These are phyloP conservation scores for Pleurotus eryngii DNA, from an alignment of 768 basidiomycete genomes.

Conservation along the genomic window DNA sequence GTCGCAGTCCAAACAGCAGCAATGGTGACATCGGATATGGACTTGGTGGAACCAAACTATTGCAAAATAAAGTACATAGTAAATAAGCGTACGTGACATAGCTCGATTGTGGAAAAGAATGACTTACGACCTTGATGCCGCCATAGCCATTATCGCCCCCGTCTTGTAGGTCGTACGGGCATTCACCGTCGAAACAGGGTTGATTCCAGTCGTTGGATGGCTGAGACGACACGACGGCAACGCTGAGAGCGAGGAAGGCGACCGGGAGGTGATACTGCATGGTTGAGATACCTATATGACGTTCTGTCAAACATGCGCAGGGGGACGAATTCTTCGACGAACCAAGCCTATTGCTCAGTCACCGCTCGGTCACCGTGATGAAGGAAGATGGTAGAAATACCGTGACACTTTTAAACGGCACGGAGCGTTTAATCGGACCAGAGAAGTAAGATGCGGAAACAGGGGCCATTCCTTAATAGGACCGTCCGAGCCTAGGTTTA, in stretches of 20 bases:
- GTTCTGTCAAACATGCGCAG: too few relatives aligned
- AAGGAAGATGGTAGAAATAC: too few relatives aligned
- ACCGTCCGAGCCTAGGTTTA: too few relatives aligned
- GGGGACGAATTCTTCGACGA: too few relatives aligned
- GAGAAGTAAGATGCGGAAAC: too few relatives aligned
- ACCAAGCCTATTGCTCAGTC: too few relatives aligned
- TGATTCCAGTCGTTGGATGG: not conserved
- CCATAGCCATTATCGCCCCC: not conserved
- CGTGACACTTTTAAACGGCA: too few relatives aligned
- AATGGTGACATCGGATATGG: not conserved
- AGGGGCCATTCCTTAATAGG: too few relatives aligned
- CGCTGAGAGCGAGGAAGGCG: not conserved
- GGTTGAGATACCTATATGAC: too few relatives aligned
- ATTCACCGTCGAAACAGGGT: not conserved
- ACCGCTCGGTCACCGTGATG: too few relatives aligned
- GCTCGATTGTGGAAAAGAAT: not conserved
- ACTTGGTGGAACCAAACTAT: not conserved
- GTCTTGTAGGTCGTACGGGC: not conserved
- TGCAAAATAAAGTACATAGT: not conserved
- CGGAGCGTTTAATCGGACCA: too few relatives aligned
- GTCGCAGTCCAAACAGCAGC: conserved; percentile 5
- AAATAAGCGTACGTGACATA: not conserved
- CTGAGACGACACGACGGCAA: not conserved
- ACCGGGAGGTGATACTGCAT: not conserved
- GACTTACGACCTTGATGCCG: not conserved